Conservation (phyloP, 1,284 basidiomycete genomes). For the Ceratobasidium papillatum region DNA sequence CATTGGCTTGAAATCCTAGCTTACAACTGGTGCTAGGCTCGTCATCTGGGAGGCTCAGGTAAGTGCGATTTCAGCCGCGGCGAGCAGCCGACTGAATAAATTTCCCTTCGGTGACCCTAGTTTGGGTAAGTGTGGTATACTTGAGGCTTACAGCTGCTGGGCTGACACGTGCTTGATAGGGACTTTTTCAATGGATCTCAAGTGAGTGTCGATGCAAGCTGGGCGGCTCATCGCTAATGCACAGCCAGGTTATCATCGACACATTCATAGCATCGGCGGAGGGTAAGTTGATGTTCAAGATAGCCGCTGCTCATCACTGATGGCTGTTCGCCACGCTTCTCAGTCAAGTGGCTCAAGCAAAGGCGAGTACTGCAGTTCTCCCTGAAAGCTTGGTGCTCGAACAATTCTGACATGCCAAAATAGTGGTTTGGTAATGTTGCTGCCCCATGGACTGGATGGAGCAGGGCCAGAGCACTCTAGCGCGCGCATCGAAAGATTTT, state of each 20-base stretch:
- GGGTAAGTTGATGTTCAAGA: conserved; percentile 59
- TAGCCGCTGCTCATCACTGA: neutral
- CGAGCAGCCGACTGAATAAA: neutral
- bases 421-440: conserved; percentile 80
- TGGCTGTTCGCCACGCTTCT: neutral
- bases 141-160: neutral
- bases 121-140: conserved; percentile 24
- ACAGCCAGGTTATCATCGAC: conserved; percentile 76
- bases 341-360: conserved; percentile 94
- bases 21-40: conserved; percentile 60
- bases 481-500: conserved; percentile 83
- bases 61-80: neutral
- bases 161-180: conserved; percentile 56
- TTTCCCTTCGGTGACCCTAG: neutral
- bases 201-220: conserved; percentile 50
- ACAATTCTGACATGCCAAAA: neutral
- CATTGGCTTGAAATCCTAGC: neutral
- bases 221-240: conserved; percentile 13
- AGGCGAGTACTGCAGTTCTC: conserved; percentile 50
- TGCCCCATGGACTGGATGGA: conserved; percentile 88
- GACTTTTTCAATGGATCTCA: conserved; percentile 92
- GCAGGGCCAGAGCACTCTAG: conserved; percentile 92
- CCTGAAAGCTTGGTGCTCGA: neutral
- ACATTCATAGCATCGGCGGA: conserved; percentile 85
- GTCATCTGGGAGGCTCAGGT: conserved; percentile 90